Base-by-base conservation (phyloP, 306 rosid genomes). In the Rosa chinensis region DNA sequence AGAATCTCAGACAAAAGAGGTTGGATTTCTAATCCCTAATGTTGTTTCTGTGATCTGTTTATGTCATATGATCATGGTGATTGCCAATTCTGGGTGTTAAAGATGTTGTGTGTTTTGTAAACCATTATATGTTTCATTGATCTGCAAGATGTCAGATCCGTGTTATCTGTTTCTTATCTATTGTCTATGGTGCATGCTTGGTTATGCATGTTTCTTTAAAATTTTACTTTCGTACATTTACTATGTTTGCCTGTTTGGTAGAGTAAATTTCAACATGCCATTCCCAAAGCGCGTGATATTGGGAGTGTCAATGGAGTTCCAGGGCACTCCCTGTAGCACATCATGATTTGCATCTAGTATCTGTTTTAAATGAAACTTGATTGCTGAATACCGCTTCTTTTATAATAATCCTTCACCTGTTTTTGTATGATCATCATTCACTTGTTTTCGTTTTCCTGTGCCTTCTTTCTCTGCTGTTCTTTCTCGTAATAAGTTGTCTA, bases 1-100 rank as follows among this genome's bases (percentile, higher is more conserved):
- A 79, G 86, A 88, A 82, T 83, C 88, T 90, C 88, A 76, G 8
- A 72, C 76, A 50, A 88, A 78, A 76, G 89, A 89, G 97, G 98
- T 94, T 85, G 42, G 86, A 78, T 84, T 86, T 74, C 84, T 72
- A 13, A 39, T 80, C 77, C 70, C 49, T 21, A 76, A 39, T 77
- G 62, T 77, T 73, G 80, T 83, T 61, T 83, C 85, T 77, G 59
- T 78, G 43, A 64, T 68, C 55, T 50, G 28, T 81, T 64, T 72
- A 44, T 82, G 48, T 52, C 55, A 18, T 78, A 5, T 85, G 66
- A 75, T 42, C 21, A 61, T 74, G 75, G 42, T 56, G 42, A 44
- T 18, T 5, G 45, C 28, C 64, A 66, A 66, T 78, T 40, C 2
- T 8, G 49, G 74, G 75, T 28, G 48, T 16, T 25, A 20, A 68